Evolutionary conservation across 345 rosid genomes (phyloP), one percentile per base, ranked within the genome.

Genomic region (Boechera divaricarpa): DNA sequence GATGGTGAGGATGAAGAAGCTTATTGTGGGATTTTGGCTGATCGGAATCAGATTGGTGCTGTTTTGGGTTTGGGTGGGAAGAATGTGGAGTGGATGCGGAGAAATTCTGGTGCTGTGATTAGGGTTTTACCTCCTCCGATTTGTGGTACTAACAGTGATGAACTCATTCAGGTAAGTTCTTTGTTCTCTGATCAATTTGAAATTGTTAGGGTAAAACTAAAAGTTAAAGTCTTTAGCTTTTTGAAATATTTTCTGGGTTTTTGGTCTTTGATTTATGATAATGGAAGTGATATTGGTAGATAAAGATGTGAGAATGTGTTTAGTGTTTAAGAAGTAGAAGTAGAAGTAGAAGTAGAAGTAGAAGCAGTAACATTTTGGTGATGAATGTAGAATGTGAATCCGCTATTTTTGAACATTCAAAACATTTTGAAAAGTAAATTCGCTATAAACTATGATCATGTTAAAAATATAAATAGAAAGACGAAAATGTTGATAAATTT

Each of bases 1-100:
- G 65, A 35, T 9, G 79, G 39, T 3, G 63, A 31, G 0, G 81
- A 67, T 4, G 80, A 76, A 24, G 89, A 78, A 55, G 89, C 83
- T 15, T 87, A 76, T 58, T 87, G 96, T 72, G 92, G 93, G 18
- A 62, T 88, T 61, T 80, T 88, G 58, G 91, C 81, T 18, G 82
- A 86, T 72, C 70, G 74, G 70, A 61, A 80, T 60, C 87, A 81
- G 75, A 82, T 88, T 80, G 90, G 88, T 5, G 81, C 82, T 38
- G 80, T 88, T 29, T 69, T 88, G 45, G 96, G 93, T 15, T 70
- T 33, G 24, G 80, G 81, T 51, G 89, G 90, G 13, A 83, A 77
- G 63, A 81, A 68, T 56, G 85, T 88, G 0, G 42, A 48, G 69
- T 79, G 83, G 69, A 86, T 90, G 85, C 80, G 85, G 81, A 66